Evolutionary conservation across 1,284 basidiomycete genomes (phyloP).

Genomic region (Ustilago nuda): DNA sequence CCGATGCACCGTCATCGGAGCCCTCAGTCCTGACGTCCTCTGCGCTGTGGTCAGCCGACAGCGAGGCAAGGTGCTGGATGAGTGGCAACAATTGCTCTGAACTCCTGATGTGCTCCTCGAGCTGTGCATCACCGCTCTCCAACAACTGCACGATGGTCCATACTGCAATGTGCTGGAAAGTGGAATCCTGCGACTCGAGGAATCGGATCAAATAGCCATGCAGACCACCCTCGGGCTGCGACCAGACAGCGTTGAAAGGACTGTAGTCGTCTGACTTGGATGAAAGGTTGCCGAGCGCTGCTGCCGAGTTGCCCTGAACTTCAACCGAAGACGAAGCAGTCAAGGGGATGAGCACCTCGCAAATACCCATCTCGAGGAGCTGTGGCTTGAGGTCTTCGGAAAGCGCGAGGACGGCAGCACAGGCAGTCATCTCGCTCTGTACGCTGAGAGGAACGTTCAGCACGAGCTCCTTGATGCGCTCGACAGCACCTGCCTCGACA

Average conservation of each 20-base stretch:
- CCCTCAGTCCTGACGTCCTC: conserved; percentile 53
- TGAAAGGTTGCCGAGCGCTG: conserved; percentile 95
- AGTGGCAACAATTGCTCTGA: conserved; percentile 63
- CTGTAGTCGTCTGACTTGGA: conserved; percentile 94
- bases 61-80: conserved; percentile 55
- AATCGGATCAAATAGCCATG: conserved; percentile 95
- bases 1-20: conserved; percentile 57
- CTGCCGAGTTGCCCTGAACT: conserved; percentile 98
- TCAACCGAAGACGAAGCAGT: conserved; percentile 96
- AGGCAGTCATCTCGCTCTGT: conserved; percentile 99
- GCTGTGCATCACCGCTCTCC: conserved; percentile 82
- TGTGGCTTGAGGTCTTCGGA: conserved; percentile 69
- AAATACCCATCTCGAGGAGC: conserved; percentile 96
- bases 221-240: conserved; percentile 95
- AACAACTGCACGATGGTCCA: conserved; percentile 93
- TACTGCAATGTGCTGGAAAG: conserved; percentile 99
- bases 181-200: conserved; percentile 93
- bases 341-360: conserved; percentile 94
- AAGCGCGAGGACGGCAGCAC: conserved; percentile 77
- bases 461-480: conserved; percentile 96
- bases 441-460: conserved; percentile 94
- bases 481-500: conserved; percentile 97
- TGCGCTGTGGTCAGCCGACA: conserved; percentile 42
- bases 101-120: conserved; percentile 67
- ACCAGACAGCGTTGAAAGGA: conserved; percentile 98